phyloP scores from a whole-genome alignment of 1,284 basidiomycete genomes.

The Caloboletus firmus region DNA sequence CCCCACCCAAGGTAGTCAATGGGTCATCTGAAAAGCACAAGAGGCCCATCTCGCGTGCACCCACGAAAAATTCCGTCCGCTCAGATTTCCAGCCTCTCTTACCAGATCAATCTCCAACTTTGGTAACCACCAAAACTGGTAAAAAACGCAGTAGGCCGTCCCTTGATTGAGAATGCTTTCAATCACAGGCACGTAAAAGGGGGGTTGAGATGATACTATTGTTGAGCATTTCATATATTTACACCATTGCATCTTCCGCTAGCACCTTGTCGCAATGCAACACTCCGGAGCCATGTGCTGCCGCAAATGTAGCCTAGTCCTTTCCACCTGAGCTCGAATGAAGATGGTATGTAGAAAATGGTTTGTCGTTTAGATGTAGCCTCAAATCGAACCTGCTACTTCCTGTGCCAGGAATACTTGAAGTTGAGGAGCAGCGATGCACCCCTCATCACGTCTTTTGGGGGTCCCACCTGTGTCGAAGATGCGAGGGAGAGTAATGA shows the following conservation, averaged over 20 bases:
- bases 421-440: slow-evolving; percentile 43
- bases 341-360: slow-evolving; percentile 30
- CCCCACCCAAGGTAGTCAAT: slow-evolving; percentile 20
- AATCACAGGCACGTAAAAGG: slow-evolving; percentile 15
- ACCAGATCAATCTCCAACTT: slow-evolving; percentile 16
- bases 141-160: slow-evolving; percentile 36
- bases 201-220: slow-evolving; percentile 21
- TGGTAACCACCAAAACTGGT: slow-evolving; percentile 22
- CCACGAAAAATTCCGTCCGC: slow-evolving; percentile 21
- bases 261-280: slow-evolving; percentile 30
- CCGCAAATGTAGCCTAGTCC: slow-evolving; percentile 33
- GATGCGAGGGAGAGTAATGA: slow-evolving; percentile 34
- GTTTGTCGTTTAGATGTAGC: slow-evolving; percentile 16
- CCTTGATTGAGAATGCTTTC: slow-evolving; percentile 24
- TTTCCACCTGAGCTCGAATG: slow-evolving; percentile 13
- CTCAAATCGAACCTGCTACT: slow-evolving; percentile 19
- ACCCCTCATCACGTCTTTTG: slow-evolving; percentile 41
- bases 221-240: slow-evolving; percentile 30
- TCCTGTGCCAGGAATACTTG: slow-evolving; percentile 37
- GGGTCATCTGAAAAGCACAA: slow-evolving; percentile 13
- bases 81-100: slow-evolving; percentile 7
- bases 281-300: slow-evolving; percentile 17
- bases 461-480: slow-evolving; percentile 9
- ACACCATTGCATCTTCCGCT: slow-evolving; percentile 27
- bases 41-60: slow-evolving; percentile 10